Conservation (phyloP, 257 asterid genomes). For the Pogostemon cablin region DNA sequence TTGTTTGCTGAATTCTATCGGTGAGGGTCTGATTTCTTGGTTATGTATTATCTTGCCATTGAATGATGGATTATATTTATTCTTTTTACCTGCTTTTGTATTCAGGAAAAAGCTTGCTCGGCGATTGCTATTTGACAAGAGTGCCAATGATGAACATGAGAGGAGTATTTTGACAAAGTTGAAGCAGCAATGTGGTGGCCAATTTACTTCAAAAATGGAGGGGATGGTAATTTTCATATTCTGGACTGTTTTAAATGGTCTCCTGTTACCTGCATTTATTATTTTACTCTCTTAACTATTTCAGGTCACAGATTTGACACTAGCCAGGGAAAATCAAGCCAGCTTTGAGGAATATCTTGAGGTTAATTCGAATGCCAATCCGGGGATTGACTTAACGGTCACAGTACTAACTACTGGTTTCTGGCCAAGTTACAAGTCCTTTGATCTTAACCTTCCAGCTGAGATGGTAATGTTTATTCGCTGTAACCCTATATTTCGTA, state of each 20-base stretch:
- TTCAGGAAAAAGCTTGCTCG: constrained; percentile 94
- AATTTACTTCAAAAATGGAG: constrained; percentile 98
- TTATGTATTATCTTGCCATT: constrained; percentile 3
- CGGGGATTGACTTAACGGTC: constrained; percentile 92
- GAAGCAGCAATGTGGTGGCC: constrained; percentile 99
- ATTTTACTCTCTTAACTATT: constrained; percentile 28
- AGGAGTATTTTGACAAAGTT: constrained; percentile 91
- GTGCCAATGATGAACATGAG: constrained; percentile 98
- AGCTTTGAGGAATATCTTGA: constrained; percentile 84
- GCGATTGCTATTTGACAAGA: constrained; percentile 87
- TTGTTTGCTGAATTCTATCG: constrained; percentile 93
- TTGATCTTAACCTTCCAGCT: constrained; percentile 95
- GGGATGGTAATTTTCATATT: constrained; percentile 75
- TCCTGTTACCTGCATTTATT: background rate
- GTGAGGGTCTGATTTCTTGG: constrained; percentile 40
- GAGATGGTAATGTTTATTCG: constrained; percentile 67
- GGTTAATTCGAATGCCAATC: constrained; percentile 66
- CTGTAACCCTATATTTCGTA: background rate
- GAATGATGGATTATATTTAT: constrained; percentile 6
- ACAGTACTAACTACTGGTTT: constrained; percentile 97
- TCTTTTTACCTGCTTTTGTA: constrained; percentile 23
- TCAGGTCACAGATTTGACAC: constrained; percentile 93
- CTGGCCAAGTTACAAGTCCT: constrained; percentile 99
- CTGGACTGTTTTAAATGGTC: background rate
- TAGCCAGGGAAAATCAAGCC: constrained; percentile 90